Percentiles rank a stretch among this genome's conserved stretches.
Evolutionary conservation across 108 stramenopile genomes (phyloP).

Genomic region (Phaeodactylum tricornutum): DNA sequence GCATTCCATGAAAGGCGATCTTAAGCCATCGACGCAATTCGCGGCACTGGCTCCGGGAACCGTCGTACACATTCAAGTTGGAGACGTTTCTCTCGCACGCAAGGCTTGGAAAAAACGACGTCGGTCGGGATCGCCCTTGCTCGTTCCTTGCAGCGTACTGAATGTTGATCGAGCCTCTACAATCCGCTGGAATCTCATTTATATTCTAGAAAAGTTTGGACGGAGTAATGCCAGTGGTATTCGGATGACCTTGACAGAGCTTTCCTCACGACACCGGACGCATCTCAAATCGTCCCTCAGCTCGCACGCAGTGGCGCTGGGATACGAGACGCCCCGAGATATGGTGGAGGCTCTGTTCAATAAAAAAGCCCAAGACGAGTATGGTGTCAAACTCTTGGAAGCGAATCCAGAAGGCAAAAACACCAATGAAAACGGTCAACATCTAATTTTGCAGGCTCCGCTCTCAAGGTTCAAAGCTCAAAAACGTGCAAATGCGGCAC

Average conservation of each 20-base stretch:
- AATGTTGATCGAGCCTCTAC: conserved; percentile 46
- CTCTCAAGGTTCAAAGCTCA: conserved; percentile 42
- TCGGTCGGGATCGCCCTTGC: conserved; percentile 61
- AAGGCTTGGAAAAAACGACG: conserved; percentile 88
- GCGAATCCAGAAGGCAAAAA: conserved; percentile 16
- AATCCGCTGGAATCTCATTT: conserved; percentile 64
- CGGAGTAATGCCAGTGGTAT: conserved; percentile 19
- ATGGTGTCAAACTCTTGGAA: conserved; percentile 31
- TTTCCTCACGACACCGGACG: conserved; percentile 21
- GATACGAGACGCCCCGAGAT: conserved; percentile 36
- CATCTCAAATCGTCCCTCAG: conserved; percentile 13
- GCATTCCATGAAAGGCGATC: too few relatives aligned
- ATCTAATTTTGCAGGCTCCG: conserved; percentile 23
- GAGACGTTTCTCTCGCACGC: conserved; percentile 57
- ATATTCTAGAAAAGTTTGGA: conserved; percentile 51
- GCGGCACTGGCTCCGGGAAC: conserved; percentile 44
- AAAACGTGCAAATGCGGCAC: conserved; percentile 29
- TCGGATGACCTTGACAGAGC: conserved; percentile 15
- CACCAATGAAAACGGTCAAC: conserved; percentile 6
- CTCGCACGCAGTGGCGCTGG: conserved; percentile 43
- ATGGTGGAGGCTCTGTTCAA: conserved; percentile 50
- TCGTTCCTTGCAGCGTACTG: conserved; percentile 71
- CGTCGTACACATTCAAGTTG: conserved; percentile 58
- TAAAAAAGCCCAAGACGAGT: conserved; percentile 39
- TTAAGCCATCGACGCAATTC: too few relatives aligned